A percentile compares a stretch with the other conserved stretches of the same genome.
Evolutionary conservation across 129 eudicot species (phyloP).

Genomic region (Saposhnikovia divaricata): DNA sequence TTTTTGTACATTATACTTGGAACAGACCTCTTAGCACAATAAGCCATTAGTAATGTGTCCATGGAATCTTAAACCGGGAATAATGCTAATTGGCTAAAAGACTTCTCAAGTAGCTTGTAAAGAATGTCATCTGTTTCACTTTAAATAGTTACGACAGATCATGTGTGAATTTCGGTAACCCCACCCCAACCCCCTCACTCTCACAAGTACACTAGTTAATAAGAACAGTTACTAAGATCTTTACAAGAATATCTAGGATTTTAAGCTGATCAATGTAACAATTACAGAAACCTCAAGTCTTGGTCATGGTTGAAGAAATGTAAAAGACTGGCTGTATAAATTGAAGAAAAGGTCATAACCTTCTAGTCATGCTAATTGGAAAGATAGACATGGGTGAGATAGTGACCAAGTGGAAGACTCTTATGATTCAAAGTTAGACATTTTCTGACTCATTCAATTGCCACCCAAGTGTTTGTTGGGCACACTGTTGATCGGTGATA

Average conservation of each 20-base stretch:
- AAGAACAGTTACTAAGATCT: not conserved
- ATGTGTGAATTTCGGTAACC: not conserved
- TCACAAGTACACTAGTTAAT: not conserved
- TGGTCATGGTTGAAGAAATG: constrained; percentile 13
- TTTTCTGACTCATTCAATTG: constrained; percentile 6
- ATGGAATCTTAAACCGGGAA: not conserved
- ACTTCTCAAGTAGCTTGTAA: not conserved
- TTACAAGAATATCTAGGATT: not conserved
- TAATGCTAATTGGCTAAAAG: not conserved
- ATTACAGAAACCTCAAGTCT: not conserved
- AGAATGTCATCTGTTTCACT: not conserved
- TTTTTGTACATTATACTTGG: not conserved
- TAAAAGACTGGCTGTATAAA: constrained; percentile 11
- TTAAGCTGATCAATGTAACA: not conserved
- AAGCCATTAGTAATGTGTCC: not conserved
- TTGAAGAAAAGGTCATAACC: not conserved
- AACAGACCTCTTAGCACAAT: not conserved
- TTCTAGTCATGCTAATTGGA: not conserved
- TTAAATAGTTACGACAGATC: not conserved
- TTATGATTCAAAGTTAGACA: constrained; percentile 14
- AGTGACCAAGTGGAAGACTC: constrained; percentile 29
- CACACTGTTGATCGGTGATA: not conserved
- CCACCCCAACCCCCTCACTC: not conserved
- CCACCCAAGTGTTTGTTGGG: not conserved
- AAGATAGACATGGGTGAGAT: constrained; percentile 19